These are phyloP conservation scores for Tuber brumale DNA, from an alignment of 495 filamentous ascomycete genomes.

Conservation along the genomic window DNA sequence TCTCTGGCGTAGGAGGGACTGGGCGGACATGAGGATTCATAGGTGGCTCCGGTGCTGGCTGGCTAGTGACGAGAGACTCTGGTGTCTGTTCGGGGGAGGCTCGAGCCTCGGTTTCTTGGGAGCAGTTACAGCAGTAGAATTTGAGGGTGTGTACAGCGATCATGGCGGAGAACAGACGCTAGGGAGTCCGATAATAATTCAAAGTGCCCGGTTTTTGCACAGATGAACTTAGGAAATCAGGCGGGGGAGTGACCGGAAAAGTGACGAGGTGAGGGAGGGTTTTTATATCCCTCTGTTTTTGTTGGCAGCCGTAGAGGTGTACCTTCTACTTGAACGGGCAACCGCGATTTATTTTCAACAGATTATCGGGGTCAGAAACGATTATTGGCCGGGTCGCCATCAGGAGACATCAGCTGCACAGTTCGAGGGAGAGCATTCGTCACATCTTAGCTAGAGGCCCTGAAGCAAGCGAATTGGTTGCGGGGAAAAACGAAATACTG, in stretches of 20 bases:
- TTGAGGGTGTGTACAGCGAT: neutral
- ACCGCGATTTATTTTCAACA: no score
- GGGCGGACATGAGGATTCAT: neutral
- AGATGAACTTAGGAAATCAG: neutral
- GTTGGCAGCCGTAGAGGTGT: no score
- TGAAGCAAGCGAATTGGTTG: no score
- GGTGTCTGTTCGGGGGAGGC: neutral
- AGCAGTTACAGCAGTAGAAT: conserved; percentile 2
- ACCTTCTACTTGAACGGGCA: no score
- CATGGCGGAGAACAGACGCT: neutral
- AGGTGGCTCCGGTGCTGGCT: neutral
- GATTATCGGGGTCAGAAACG: no score
- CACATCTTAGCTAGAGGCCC: no score
- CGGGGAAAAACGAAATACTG: no score
- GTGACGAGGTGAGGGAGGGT: neutral
- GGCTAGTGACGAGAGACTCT: neutral
- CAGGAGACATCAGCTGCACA: no score
- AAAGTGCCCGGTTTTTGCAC: neutral
- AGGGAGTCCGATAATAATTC: neutral
- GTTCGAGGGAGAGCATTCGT: no score
- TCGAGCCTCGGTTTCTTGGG: neutral
- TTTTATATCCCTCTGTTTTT: neutral
- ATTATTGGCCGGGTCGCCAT: no score
- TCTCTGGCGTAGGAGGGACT: neutral
- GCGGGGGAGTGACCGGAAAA: neutral